Evolutionary conservation across 2,329 filamentous ascomycete genomes (phyloP).

Genomic region (Talaromyces sp.): DNA sequence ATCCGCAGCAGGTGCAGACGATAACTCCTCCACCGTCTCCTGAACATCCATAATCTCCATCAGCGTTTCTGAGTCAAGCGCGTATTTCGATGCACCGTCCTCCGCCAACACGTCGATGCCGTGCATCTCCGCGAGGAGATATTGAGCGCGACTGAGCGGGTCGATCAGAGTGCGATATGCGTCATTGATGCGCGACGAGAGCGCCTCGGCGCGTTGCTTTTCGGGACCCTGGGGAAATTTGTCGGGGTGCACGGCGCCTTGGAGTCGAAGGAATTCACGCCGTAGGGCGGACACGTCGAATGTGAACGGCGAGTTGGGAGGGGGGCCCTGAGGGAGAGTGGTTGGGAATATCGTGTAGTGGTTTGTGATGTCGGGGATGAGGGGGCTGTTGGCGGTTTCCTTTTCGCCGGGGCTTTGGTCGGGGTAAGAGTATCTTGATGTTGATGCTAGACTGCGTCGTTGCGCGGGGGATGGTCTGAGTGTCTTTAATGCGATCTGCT

Average conservation of each 20-base stretch:
- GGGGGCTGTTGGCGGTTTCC: background rate
- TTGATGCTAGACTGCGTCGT: constrained; percentile 7
- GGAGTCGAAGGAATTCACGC: constrained; percentile 80
- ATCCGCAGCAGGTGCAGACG: constrained; percentile 35
- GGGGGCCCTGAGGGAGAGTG: constrained; percentile 72
- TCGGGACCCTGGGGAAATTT: constrained; percentile 47
- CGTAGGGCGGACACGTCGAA: constrained; percentile 69
- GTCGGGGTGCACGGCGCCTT: constrained; percentile 53
- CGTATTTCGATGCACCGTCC: constrained; percentile 62
- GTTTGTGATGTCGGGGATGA: constrained; percentile 47
- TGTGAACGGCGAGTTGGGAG: constrained; percentile 70
- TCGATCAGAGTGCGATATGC: constrained; percentile 81
- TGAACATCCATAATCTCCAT: constrained; percentile 83
- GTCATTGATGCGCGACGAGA: constrained; percentile 82
- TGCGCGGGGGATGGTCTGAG: background rate
- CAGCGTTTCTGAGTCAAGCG: constrained; percentile 68
- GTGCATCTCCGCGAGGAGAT: constrained; percentile 64
- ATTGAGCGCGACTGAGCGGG: constrained; percentile 82
- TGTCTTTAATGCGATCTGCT: background rate
- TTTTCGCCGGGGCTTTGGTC: background rate
- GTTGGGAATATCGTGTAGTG: constrained; percentile 87
- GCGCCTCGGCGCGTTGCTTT: constrained; percentile 66
- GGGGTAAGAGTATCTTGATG: background rate
- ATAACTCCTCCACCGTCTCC: constrained; percentile 65
- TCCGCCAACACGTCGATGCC: constrained; percentile 70